Percentiles rank a stretch among this genome's conserved stretches.
Conservation (phyloP, 805 yeast genomes). For the Myxozyma sirexii region DNA sequence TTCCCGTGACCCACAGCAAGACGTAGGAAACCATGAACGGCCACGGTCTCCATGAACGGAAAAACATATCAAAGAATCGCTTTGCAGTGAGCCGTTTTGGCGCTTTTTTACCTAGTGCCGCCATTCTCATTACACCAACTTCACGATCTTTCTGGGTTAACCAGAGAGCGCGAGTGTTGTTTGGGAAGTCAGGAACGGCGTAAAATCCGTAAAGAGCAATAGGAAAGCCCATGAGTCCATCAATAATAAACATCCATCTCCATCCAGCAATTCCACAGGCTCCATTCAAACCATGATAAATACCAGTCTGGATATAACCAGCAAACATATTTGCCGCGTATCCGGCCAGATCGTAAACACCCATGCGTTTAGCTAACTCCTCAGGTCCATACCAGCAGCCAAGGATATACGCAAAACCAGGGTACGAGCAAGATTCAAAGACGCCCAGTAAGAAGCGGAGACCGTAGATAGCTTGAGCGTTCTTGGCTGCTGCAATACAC, state of each 20-base stretch:
- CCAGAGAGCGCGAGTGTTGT: conserved; percentile 53
- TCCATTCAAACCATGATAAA: conserved; percentile 53
- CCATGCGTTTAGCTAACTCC: conserved; percentile 63
- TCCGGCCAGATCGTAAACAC: conserved; percentile 62
- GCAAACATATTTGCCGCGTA: conserved; percentile 63
- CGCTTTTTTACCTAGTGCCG: conserved; percentile 21
- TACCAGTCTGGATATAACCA: conserved; percentile 64
- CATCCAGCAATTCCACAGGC: conserved; percentile 60
- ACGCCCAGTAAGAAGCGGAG: conserved; percentile 33
- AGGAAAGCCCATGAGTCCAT: conserved; percentile 29
- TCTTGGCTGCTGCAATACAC: conserved; percentile 21
- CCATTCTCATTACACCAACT: conserved; percentile 22
- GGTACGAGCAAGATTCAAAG: conserved; percentile 59
- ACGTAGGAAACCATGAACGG: conserved; percentile 28
- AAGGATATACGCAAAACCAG: conserved; percentile 45
- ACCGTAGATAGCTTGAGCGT: conserved; percentile 29
- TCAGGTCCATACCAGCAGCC: conserved; percentile 55
- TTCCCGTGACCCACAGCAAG: conserved; percentile 23
- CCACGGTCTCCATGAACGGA: conserved; percentile 31
- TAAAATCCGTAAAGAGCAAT: conserved; percentile 24
- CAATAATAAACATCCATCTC: conserved; percentile 46
- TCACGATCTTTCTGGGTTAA: conserved; percentile 42
- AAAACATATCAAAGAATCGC: conserved; percentile 26
- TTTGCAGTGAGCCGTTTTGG: conserved; percentile 20
- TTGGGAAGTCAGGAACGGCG: conserved; percentile 67